A percentile compares a stretch with the other conserved stretches of the same genome.
phyloP scores from a whole-genome alignment of 2,329 filamentous ascomycete genomes.

The Penicillium brevicompactum region DNA sequence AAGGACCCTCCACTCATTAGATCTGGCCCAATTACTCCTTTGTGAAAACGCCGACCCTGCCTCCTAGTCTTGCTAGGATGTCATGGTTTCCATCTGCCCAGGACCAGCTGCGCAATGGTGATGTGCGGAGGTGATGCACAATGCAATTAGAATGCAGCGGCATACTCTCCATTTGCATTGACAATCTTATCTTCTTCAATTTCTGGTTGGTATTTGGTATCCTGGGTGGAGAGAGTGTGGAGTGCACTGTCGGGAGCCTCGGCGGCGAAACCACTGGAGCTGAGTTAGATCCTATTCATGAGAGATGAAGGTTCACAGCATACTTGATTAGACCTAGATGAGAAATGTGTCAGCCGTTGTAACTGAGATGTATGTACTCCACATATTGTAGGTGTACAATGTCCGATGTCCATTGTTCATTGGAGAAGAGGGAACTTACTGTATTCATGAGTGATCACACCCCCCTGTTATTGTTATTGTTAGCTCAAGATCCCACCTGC shows the following conservation, averaged over 20 bases:
- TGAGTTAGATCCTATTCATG: constrained; percentile 4
- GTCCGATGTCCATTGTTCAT: too few species aligned
- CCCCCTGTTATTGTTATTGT: constrained; percentile 51
- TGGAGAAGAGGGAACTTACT: constrained; percentile 53
- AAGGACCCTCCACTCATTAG: too few species aligned
- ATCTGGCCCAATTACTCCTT: too few species aligned
- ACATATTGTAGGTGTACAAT: too few species aligned
- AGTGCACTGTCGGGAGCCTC: constrained; percentile 71
- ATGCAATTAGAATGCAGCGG: constrained; percentile 6
- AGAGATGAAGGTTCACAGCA: constrained; percentile 9
- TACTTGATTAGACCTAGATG: constrained; percentile 47
- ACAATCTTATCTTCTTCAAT: constrained; percentile 80
- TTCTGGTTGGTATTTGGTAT: constrained; percentile 60
- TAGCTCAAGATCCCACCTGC: constrained; percentile 10
- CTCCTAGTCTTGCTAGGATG: too few species aligned
- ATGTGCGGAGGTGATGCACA: background rate
- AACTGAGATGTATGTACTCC: too few species aligned
- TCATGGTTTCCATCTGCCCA: too few species aligned
- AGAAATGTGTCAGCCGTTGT: constrained; percentile 12
- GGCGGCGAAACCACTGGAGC: constrained; percentile 72
- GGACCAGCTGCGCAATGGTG: background rate
- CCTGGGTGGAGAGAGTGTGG: constrained; percentile 66
- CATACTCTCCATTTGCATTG: constrained; percentile 42
- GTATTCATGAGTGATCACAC: constrained; percentile 78
- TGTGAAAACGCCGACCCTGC: too few species aligned